Evolutionary conservation across 1,139 yeast genomes (phyloP), one percentile per base, ranked within the genome.

Genomic region (Candida albicans): DNA sequence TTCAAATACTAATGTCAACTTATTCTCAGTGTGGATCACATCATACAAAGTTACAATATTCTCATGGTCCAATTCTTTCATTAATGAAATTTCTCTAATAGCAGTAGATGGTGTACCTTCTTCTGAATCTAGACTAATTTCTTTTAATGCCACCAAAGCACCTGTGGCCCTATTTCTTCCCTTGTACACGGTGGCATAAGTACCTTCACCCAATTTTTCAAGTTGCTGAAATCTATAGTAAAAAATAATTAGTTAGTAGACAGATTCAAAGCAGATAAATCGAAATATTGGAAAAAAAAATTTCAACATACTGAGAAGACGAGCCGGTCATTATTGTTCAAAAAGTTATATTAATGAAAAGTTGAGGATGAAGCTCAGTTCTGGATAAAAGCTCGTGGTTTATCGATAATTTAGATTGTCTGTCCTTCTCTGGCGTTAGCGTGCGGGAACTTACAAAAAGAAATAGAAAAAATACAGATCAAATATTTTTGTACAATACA

Each of bases 21-120:
- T 93, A 71, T 93, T 93, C 59, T 93, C 99, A 0, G 98, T 90
- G 64, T 93, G 99, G 50, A 93, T 90, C 29, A 93, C 98, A 64
- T 93, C 98, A 67, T 90, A 90, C 39, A 93, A 72, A 14, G 96
- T 84, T 35, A 93, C 96, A 50, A 93, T 90, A 64, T 93, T 93
- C 52, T 90, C 96, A 64, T 91, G 96, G 61, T 89, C 91, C 54
- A 93, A 76, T 64, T 93, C 99, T 65, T 93, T 93, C 97, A 93
- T 89, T 50, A 93, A 72, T 8, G 98, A 93, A 48, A 93, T 93
- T 65, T 93, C 99, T 55, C 99, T 77, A 52, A 93, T 93, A 8
- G 99, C 99, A 0, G 99, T 93, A 0, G 97, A 90, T 2, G 99
- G 99, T 0, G 98, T 93, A 10, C 99, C 99, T 65, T 93, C 99